Percentiles rank a stretch among this genome's conserved stretches.
phyloP scores from a whole-genome alignment of 148 eudicot species.

The Limonium bicolor region DNA sequence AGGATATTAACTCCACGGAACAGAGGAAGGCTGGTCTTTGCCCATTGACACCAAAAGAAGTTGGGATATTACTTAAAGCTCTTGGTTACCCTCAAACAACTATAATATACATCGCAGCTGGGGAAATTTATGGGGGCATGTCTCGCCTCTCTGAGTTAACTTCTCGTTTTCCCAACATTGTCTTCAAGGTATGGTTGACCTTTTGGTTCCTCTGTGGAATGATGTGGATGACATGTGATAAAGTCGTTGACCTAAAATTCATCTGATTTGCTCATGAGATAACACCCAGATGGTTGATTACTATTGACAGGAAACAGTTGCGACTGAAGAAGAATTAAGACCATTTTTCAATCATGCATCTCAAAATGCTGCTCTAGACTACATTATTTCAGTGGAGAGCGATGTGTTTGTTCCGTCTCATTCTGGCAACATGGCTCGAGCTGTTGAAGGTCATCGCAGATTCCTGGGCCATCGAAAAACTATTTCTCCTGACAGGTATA shows the following conservation, averaged over 20 bases:
- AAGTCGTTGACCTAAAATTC: too few relatives aligned
- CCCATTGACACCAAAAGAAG: slow-evolving; percentile 84
- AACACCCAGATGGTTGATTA: slow-evolving; percentile 7
- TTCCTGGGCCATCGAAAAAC: slow-evolving; percentile 75
- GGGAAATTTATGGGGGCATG: slow-evolving; percentile 84
- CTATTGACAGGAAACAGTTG: slow-evolving; percentile 69
- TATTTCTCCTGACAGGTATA: slow-evolving; percentile 81
- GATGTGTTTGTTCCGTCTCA: slow-evolving; percentile 73
- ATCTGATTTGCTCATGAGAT: neutral
- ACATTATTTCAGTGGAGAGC: slow-evolving; percentile 73
- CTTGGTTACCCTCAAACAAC: slow-evolving; percentile 74
- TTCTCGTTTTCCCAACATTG: slow-evolving; percentile 62
- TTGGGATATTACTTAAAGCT: slow-evolving; percentile 72
- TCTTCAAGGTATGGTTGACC: slow-evolving; percentile 71
- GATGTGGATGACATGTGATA: neutral
- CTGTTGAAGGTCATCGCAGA: slow-evolving; percentile 92
- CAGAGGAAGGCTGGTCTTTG: slow-evolving; percentile 72
- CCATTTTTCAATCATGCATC: slow-evolving; percentile 56
- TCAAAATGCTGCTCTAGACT: slow-evolving; percentile 89
- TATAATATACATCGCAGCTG: slow-evolving; percentile 79
- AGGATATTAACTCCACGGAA: slow-evolving; percentile 68
- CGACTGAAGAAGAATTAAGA: slow-evolving; percentile 47
- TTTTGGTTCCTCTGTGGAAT: neutral
- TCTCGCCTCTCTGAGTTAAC: slow-evolving; percentile 59
- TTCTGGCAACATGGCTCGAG: slow-evolving; percentile 90